phyloP scores from a whole-genome alignment of 1,284 basidiomycete species.

The Pseudozyma tsukubaensis region DNA sequence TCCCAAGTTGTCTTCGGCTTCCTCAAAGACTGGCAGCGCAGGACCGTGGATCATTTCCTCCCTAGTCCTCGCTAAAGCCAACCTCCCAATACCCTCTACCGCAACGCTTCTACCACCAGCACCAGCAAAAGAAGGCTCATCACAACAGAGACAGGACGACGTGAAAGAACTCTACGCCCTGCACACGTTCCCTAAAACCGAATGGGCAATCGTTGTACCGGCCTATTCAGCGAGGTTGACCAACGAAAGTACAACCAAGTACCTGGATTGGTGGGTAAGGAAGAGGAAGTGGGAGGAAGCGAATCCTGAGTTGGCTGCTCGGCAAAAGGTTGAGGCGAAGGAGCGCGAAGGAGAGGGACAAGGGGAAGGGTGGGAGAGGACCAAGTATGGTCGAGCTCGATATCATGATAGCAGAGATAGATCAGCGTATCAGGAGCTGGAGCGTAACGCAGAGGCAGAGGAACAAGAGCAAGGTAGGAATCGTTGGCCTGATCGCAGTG shows the following conservation, averaged over 20 bases:
- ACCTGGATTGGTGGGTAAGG: constrained; percentile 39
- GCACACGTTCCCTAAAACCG: not conserved
- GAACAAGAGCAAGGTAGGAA: not conserved
- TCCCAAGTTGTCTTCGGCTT: too few relatives aligned
- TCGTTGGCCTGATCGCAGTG: not conserved
- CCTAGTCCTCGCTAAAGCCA: not conserved
- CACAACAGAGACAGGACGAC: too few relatives aligned
- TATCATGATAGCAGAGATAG: too few relatives aligned
- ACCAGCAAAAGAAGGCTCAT: not conserved
- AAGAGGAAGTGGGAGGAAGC: constrained; percentile 38
- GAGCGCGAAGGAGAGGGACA: not conserved
- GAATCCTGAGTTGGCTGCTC: constrained; percentile 20
- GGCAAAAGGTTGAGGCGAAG: not conserved
- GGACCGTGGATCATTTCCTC: not conserved
- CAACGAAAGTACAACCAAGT: constrained; percentile 41
- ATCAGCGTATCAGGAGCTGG: too few relatives aligned
- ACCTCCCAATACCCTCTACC: not conserved
- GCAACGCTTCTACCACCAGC: not conserved
- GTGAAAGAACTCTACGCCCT: not conserved
- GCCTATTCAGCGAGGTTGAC: constrained; percentile 28
- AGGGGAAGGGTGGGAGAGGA: too few relatives aligned
- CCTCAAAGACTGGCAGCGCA: not conserved
- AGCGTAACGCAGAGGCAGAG: too few relatives aligned
- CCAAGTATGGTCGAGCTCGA: too few relatives aligned
- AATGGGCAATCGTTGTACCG: constrained; percentile 30